A percentile compares a stretch with the other conserved stretches of the same genome.
Conservation (phyloP, 2,329 filamentous ascomycete species). For the Neophaeococcomyces mojaviensis region DNA sequence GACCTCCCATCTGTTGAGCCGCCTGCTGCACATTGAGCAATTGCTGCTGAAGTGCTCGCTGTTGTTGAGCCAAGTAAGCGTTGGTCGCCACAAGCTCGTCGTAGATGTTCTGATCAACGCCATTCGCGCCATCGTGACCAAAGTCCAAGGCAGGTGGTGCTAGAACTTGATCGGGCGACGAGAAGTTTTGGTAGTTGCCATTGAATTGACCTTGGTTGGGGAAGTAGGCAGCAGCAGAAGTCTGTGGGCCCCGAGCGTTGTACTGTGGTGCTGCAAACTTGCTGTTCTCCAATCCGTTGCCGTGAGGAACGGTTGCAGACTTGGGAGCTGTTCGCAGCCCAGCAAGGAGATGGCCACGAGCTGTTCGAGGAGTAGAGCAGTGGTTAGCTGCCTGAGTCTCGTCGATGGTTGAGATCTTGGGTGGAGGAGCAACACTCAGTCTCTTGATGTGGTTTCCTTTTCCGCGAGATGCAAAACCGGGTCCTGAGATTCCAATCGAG, state of each 20-base stretch:
- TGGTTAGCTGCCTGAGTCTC: conserved; percentile 58
- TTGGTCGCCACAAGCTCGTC: conserved; percentile 87
- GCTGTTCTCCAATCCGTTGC: conserved; percentile 45
- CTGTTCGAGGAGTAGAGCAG: conserved; percentile 78
- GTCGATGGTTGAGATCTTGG: conserved; percentile 62
- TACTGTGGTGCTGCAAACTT: conserved; percentile 40
- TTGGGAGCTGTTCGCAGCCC: conserved; percentile 91
- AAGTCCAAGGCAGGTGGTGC: conserved; percentile 75
- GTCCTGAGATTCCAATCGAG: conserved; percentile 66
- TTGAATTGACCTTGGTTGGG: conserved; percentile 34
- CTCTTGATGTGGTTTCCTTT: conserved; percentile 86
- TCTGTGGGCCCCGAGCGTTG: conserved; percentile 49
- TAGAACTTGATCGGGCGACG: conserved; percentile 74
- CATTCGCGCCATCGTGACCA: conserved; percentile 56
- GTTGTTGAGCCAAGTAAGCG: conserved; percentile 84
- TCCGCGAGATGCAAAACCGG: conserved; percentile 76
- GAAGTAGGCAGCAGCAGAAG: conserved; percentile 50
- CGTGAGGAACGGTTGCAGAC: conserved; percentile 64
- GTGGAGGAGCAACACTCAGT: conserved; percentile 64
- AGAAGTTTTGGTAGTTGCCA: conserved; percentile 53
- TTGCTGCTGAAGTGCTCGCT: conserved; percentile 91
- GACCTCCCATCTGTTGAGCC: conserved; percentile 71
- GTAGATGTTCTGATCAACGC: conserved; percentile 79
- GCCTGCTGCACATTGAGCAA: conserved; percentile 74
- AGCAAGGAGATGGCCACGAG: conserved; percentile 87